Conservation (phyloP, 805 yeast genomes). For the Candida ponderosae region DNA sequence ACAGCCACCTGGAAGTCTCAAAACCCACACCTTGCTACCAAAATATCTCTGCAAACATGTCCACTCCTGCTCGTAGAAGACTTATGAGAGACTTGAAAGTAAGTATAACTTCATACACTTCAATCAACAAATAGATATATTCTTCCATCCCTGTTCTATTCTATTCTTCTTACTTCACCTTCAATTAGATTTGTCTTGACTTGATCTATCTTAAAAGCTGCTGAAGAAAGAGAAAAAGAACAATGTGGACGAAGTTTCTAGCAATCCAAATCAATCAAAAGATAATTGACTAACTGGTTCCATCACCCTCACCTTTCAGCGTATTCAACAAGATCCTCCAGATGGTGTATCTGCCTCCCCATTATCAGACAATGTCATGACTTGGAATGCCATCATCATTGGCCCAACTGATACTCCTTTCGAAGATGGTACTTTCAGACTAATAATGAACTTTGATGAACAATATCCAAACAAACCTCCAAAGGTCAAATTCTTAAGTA, state of each 20-base stretch:
- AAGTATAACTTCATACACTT: conserved; percentile 17
- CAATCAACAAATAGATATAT: too few species aligned
- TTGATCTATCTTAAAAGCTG: too few species aligned
- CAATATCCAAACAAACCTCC: conserved; percentile 98
- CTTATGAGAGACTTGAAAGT: conserved; percentile 96
- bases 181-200: too few species aligned
- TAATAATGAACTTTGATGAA: conserved; percentile 85
- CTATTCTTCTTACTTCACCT: too few species aligned
- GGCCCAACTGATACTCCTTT: conserved; percentile 98
- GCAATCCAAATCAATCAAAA: not conserved
- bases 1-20: too few species aligned
- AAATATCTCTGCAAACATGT: conserved; percentile 65
- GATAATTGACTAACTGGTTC: too few species aligned
- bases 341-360: conserved; percentile 98
- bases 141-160: too few species aligned
- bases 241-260: not conserved
- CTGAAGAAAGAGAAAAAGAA: too few species aligned
- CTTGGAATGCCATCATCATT: conserved; percentile 96
- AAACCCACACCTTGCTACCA: too few species aligned
- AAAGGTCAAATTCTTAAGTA: conserved; percentile 78
- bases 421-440: conserved; percentile 93
- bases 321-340: conserved; percentile 97
- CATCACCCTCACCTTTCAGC: too few species aligned
- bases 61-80: conserved; percentile 98
- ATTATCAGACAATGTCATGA: conserved; percentile 92